Conservation (phyloP, 2,329 filamentous ascomycete species). For the Fusarium nematophilum region DNA sequence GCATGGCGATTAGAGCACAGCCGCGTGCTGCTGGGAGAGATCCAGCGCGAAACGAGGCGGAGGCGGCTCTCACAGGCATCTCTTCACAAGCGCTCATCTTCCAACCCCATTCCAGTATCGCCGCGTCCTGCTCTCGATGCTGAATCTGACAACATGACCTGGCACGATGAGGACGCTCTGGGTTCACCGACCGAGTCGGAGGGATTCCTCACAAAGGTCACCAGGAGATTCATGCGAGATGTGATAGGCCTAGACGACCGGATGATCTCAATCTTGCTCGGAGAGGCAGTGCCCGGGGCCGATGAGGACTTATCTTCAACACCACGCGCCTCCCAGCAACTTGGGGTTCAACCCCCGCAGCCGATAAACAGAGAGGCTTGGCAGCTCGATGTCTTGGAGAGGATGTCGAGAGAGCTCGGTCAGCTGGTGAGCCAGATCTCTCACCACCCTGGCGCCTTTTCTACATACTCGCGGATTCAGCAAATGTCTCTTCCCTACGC, state of each 20-base stretch:
- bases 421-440: conserved; percentile 84
- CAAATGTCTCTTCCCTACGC: conserved; percentile 79
- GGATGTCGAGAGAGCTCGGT: conserved; percentile 88
- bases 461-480: conserved; percentile 77
- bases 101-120: conserved; percentile 42
- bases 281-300: conserved; percentile 75
- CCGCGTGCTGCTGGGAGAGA: conserved; percentile 84
- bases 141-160: conserved; percentile 58
- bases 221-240: conserved; percentile 86
- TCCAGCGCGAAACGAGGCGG: conserved; percentile 83
- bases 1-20: conserved; percentile 94
- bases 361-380: conserved; percentile 62
- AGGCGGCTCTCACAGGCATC: conserved; percentile 72
- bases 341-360: conserved; percentile 44
- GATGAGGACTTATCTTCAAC: conserved; percentile 60
- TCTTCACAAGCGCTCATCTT: conserved; percentile 42
- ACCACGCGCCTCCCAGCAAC: conserved; percentile 55
- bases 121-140: conserved; percentile 44
- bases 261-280: conserved; percentile 86
- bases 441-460: conserved; percentile 85
- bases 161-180: conserved; percentile 64
- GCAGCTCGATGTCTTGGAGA: conserved; percentile 83
- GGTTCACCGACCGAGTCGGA: conserved; percentile 65
- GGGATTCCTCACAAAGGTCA: conserved; percentile 83
- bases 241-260: conserved; percentile 91